Conservation (phyloP, 495 filamentous ascomycete species). For the Xeromyces bisporus region DNA sequence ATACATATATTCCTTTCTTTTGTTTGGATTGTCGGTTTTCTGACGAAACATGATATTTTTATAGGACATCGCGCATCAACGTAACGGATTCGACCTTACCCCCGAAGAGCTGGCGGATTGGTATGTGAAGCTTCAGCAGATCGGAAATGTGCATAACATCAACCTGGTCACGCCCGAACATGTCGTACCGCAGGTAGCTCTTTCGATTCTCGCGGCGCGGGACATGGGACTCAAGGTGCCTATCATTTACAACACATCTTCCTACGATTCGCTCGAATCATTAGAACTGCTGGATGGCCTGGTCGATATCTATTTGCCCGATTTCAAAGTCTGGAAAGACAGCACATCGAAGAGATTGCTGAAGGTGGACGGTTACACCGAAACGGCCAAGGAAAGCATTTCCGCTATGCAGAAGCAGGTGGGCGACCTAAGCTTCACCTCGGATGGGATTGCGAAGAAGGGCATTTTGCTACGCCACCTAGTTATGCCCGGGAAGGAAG, state of each 20-base stretch:
- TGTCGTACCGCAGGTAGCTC: constrained; percentile 59
- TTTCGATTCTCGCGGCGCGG: constrained; percentile 49
- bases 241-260: constrained; percentile 64
- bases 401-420: constrained; percentile 62
- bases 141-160: constrained; percentile 61
- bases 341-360: constrained; percentile 47
- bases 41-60: background rate
- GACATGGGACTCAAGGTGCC: constrained; percentile 50
- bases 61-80: constrained; percentile 52
- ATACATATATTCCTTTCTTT: background rate
- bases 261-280: constrained; percentile 53
- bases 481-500: constrained; percentile 59
- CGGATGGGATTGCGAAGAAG: constrained; percentile 57
- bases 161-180: constrained; percentile 65
- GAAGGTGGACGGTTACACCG: constrained; percentile 55
- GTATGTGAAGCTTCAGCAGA: constrained; percentile 55
- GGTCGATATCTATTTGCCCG: constrained; percentile 62
- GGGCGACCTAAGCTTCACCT: constrained; percentile 58
- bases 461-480: constrained; percentile 58
- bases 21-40: background rate
- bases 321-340: constrained; percentile 60
- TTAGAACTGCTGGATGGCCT: constrained; percentile 52
- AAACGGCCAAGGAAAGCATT: constrained; percentile 50
- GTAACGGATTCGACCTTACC: constrained; percentile 56
- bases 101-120: constrained; percentile 60